These are phyloP conservation scores for Uromyces viciae-fabae DNA, from an alignment of 1,284 basidiomycete genomes.

Conservation along the genomic window DNA sequence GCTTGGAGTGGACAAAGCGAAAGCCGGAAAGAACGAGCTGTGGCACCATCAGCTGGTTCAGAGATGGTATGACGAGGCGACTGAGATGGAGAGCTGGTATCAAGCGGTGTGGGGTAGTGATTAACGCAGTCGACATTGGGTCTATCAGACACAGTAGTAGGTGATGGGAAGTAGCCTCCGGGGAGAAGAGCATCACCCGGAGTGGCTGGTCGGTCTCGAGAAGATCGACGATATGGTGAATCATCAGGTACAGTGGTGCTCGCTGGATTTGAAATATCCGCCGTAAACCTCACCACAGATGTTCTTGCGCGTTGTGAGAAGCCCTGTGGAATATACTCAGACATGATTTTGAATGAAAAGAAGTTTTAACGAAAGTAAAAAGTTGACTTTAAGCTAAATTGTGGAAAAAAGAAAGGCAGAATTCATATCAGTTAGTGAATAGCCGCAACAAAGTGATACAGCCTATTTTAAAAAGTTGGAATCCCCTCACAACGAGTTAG, in stretches of 20 bases:
- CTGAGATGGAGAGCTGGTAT: not conserved
- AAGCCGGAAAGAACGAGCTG: not conserved
- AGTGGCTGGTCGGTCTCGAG: conserved; percentile 33
- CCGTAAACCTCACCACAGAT: conserved; percentile 38
- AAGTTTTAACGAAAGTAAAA: no score
- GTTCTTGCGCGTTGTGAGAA: conserved; percentile 17
- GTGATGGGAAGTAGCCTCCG: conserved; percentile 33
- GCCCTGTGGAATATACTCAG: conserved; percentile 1
- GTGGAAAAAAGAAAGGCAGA: no score
- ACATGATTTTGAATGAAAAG: no score
- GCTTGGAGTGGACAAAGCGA: no score
- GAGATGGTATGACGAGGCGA: not conserved
- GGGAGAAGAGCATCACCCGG: conserved; percentile 23
- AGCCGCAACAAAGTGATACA: no score
- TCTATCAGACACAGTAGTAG: conserved; percentile 19
- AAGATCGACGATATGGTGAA: not conserved
- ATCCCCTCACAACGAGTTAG: no score
- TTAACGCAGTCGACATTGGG: not conserved
- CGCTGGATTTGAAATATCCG: not conserved
- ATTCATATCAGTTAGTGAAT: no score
- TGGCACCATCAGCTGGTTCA: not conserved
- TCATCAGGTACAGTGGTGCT: conserved; percentile 3
- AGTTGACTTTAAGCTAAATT: no score
- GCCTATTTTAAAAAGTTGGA: no score
- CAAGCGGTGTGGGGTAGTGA: not conserved